Evolutionary conservation across 208 protist genomes (phyloP), one percentile per base, ranked within the genome.

Genomic region (Phytomonas sp.): DNA sequence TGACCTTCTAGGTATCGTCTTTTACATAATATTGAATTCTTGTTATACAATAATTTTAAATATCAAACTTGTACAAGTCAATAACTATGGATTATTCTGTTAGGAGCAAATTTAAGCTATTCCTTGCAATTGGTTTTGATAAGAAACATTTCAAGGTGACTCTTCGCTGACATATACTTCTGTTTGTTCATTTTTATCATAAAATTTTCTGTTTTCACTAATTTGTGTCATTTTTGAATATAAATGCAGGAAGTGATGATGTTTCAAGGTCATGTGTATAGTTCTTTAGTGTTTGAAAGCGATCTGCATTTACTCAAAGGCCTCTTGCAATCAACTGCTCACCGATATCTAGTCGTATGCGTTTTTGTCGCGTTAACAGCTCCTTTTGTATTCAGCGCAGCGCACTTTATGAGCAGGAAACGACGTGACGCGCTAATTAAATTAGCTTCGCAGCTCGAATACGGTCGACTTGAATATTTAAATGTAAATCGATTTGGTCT

Each of bases 131-230:
- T 51, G 40, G 20, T 15, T 17, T 20, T 51, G 20, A 34, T 4
- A 43, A 40, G 20, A 64, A 20, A 6, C 9, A 40, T 3, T 64
- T 64, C 3, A 64, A 40, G 23, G 32, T 20, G 23, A 15, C 36
- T 64, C 13, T 70, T 33, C 62, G 11, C 62, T 60, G 1, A 70
- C 63, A 62, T 63, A 68, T 59, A 56, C 26, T 62, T 20, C 9
- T 43, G 60, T 64, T 20, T 34, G 36, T 64, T 20, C 23, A 17
- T 6, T 15, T 6, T 51, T 17, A 4, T 1, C 40, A 51, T 15
- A 6, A 51, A 51, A 51, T 3, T 15, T 51, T 51, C 40, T 51
- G 40, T 20, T 15, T 20, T 51, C 40, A 51, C 13, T 3, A 51
- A 51, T 20, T 3, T 15, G 13, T 20, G 13, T 15, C 20, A 51